These are phyloP conservation scores for Apiospora aurea DNA, from an alignment of 2,329 filamentous ascomycete species.

Conservation along the genomic window DNA sequence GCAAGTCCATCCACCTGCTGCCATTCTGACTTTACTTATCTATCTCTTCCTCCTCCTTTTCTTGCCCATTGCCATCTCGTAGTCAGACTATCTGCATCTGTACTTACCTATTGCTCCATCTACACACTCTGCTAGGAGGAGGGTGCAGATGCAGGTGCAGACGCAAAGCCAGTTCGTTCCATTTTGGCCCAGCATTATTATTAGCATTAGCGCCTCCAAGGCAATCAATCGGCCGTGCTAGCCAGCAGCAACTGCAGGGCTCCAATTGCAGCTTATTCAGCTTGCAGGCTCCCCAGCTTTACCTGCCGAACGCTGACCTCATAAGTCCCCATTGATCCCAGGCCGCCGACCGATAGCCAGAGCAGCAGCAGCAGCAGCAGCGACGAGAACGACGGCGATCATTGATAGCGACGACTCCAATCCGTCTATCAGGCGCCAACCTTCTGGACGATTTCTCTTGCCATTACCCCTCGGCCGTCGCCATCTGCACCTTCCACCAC, in stretches of 20 bases:
- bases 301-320: constrained; percentile 13
- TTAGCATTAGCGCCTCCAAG: constrained; percentile 17
- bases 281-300: constrained; percentile 17
- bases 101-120: background rate
- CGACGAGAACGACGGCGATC: background rate
- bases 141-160: constrained; percentile 7
- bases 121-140: background rate
- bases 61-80: background rate
- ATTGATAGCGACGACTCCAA: background rate
- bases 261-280: constrained; percentile 18
- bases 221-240: background rate
- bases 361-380: too few relatives aligned
- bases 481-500: background rate
- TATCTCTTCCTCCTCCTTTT: background rate
- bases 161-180: background rate
- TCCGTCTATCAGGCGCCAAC: background rate
- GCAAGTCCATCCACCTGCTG: background rate
- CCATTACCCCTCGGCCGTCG: background rate
- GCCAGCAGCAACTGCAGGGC: background rate
- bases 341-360: background rate
- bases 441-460: background rate
- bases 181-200: constrained; percentile 11
- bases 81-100: background rate
- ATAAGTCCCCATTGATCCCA: background rate
- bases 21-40: background rate